Evolutionary conservation across 2,329 filamentous ascomycete genomes (phyloP).

Genomic region (Cercospora zeae-maydis): DNA sequence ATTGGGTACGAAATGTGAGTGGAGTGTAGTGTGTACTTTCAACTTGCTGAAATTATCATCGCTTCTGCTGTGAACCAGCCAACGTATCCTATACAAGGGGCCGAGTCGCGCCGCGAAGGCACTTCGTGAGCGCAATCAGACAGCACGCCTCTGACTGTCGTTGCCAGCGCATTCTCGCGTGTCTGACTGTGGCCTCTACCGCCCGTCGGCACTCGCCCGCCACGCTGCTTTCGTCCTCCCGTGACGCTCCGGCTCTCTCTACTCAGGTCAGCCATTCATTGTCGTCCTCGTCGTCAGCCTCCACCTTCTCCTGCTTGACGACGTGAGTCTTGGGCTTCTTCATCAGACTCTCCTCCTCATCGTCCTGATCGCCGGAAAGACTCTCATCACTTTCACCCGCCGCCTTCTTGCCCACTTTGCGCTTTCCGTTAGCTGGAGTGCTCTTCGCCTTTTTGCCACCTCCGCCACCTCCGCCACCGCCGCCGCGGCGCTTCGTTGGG

Average conservation of each 20-base stretch:
- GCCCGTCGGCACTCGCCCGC: neutral
- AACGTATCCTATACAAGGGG: neutral
- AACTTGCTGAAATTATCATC: neutral
- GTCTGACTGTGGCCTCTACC: neutral
- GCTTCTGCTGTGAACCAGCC: neutral
- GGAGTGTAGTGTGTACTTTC: neutral
- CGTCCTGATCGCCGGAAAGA: neutral
- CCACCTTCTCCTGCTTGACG: neutral
- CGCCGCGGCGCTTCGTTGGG: slow-evolving; percentile 1
- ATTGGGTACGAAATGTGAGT: neutral
- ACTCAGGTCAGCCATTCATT: neutral
- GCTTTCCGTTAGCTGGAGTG: slow-evolving; percentile 2
- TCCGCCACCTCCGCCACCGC: neutral
- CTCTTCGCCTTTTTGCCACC: slow-evolving; percentile 1
- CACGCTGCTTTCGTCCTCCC: neutral
- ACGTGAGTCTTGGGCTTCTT: slow-evolving; percentile 7
- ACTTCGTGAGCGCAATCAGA: neutral
- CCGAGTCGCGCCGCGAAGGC: neutral
- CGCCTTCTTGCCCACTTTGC: neutral
- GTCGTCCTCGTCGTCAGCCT: neutral
- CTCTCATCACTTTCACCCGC: neutral
- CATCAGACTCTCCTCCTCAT: neutral
- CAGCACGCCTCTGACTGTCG: neutral
- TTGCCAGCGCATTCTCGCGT: neutral
- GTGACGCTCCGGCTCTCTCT: neutral